Percentiles rank a stretch among this genome's conserved stretches.
phyloP scores from a whole-genome alignment of 2,329 filamentous ascomycete genomes.

The Epichloe bromicola region DNA sequence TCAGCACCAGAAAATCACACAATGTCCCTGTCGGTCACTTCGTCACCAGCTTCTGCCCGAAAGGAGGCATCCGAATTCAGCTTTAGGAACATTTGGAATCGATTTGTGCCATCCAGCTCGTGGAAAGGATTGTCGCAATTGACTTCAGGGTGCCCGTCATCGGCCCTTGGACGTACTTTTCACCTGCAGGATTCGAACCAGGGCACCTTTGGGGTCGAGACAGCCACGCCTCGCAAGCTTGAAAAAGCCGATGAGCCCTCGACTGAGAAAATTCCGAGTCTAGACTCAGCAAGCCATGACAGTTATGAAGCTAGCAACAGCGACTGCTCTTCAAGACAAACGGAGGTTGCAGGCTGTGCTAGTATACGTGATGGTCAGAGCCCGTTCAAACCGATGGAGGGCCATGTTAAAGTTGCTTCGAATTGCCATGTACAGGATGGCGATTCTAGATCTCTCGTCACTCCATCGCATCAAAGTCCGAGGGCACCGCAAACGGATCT shows the following conservation, averaged over 20 bases:
- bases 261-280: not conserved
- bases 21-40: not conserved
- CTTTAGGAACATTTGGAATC: conserved; percentile 12
- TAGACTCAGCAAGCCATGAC: not conserved
- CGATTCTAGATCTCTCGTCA: not conserved
- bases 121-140: conserved; percentile 12
- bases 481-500: conserved; percentile 6
- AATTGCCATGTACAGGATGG: not conserved
- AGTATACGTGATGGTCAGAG: not conserved
- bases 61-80: conserved; percentile 9
- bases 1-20: not conserved
- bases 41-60: not conserved
- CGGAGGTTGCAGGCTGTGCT: not conserved
- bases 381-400: not conserved
- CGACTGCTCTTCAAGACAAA: not conserved
- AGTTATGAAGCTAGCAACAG: not conserved
- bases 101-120: conserved; percentile 12
- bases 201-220: not conserved
- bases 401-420: not conserved
- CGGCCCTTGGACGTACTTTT: not conserved
- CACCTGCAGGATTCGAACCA: not conserved
- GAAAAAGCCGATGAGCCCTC: not conserved
- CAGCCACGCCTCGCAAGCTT: not conserved
- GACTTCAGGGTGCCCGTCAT: not conserved
- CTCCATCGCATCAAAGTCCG: conserved; percentile 9